Conservation (phyloP, 768 basidiomycete species). For the Tylopilus felleus region DNA sequence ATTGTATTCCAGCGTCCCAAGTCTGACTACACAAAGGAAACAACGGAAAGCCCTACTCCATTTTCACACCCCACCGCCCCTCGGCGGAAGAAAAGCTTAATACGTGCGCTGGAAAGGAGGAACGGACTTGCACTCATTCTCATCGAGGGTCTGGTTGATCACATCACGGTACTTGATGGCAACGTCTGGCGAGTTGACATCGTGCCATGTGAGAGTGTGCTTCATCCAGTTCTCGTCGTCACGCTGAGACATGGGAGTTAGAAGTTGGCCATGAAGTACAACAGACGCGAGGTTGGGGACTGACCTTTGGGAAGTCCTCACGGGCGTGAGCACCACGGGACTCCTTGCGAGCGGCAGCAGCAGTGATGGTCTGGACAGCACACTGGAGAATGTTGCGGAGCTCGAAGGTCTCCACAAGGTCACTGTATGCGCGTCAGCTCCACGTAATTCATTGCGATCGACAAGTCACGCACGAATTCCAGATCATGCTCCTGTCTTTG, state of each 20-base stretch:
- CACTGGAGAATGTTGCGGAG: conserved; percentile 94
- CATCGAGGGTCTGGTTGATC: conserved; percentile 83
- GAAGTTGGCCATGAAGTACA: neutral
- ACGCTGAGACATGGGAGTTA: conserved; percentile 48
- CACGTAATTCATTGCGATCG: neutral
- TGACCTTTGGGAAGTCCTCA: conserved; percentile 93
- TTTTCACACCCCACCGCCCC: conserved; percentile 4
- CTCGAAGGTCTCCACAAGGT: conserved; percentile 95
- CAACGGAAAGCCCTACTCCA: conserved; percentile 1
- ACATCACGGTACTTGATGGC: conserved; percentile 87
- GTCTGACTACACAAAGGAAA: conserved; percentile 8
- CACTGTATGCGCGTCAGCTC: conserved; percentile 44
- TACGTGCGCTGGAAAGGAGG: conserved; percentile 98
- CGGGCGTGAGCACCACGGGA: conserved; percentile 98
- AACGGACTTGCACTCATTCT: conserved; percentile 94
- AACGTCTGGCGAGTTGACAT: conserved; percentile 74
- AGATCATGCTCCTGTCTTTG: conserved; percentile 99
- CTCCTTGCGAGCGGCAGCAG: conserved; percentile 92
- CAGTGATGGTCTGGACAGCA: conserved; percentile 92
- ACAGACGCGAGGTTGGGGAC: conserved; percentile 17
- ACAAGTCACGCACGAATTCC: conserved; percentile 82
- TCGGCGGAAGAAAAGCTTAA: conserved; percentile 32
- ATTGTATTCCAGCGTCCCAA: conserved; percentile 10
- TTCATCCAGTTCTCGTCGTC: conserved; percentile 96
- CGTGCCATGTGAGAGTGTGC: conserved; percentile 90